Evolutionary conservation across 2,329 filamentous ascomycete genomes (phyloP).

Genomic region (Phoma sp.): DNA sequence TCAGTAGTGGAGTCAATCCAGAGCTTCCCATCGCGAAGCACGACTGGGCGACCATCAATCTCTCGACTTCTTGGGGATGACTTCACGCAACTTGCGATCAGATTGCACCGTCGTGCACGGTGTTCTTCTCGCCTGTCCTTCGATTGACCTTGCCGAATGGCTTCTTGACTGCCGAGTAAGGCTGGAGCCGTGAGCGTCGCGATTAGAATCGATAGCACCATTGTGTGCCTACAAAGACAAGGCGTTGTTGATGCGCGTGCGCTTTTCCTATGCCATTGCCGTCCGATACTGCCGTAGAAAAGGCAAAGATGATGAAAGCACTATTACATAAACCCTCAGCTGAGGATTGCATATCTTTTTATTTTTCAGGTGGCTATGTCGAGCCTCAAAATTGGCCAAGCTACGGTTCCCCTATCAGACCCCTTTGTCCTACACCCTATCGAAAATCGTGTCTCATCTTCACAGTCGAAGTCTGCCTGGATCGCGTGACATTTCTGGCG

Average conservation of each 20-base stretch:
- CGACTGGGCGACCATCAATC: constrained; percentile 54
- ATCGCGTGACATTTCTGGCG: not conserved
- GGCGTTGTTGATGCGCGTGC: too few species aligned
- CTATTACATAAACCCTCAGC: too few species aligned
- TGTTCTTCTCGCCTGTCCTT: constrained; percentile 59
- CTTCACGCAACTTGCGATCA: constrained; percentile 55
- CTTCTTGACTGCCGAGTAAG: constrained; percentile 56
- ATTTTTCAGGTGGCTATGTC: too few species aligned
- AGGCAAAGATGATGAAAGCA: too few species aligned
- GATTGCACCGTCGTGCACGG: constrained; percentile 56
- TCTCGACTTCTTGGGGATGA: constrained; percentile 53
- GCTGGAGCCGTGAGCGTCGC: constrained; percentile 53
- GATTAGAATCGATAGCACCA: constrained; percentile 53
- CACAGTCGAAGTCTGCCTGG: not conserved
- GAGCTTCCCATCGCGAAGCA: constrained; percentile 53
- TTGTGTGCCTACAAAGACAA: constrained; percentile 21
- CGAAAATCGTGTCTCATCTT: too few species aligned
- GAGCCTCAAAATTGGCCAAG: too few species aligned
- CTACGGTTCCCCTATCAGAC: too few species aligned
- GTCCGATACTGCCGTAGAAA: too few species aligned
- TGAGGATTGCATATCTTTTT: too few species aligned
- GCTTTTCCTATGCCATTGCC: too few species aligned
- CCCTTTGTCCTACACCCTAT: too few species aligned
- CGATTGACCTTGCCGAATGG: constrained; percentile 57
- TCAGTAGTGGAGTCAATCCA: constrained; percentile 61